Conservation (phyloP, 208 protist species). For the Acanthamoeba culbertsoni region DNA sequence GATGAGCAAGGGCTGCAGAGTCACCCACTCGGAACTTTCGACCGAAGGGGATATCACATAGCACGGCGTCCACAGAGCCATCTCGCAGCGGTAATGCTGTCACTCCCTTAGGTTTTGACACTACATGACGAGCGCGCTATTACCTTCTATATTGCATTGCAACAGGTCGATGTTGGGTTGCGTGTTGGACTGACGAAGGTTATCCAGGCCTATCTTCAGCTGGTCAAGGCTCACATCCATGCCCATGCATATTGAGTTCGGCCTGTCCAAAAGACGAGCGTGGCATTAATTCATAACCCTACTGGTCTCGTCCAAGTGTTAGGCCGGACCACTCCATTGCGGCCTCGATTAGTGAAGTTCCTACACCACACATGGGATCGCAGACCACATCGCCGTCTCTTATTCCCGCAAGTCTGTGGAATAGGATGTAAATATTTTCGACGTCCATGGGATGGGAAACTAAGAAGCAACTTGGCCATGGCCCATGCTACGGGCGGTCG, state of each 20-base stretch:
- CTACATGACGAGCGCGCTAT: background rate
- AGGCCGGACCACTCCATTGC: conserved; percentile 27
- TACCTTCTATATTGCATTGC: background rate
- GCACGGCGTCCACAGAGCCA: background rate
- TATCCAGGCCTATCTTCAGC: background rate
- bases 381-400: background rate
- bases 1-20: background rate
- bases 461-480: background rate
- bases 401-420: background rate
- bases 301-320: too few species aligned
- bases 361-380: conserved; percentile 52
- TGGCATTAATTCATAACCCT: too few species aligned
- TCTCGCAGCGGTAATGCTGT: background rate
- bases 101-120: background rate
- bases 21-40: conserved; percentile 9
- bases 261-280: background rate
- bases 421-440: background rate
- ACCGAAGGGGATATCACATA: conserved; percentile 50
- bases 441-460: background rate
- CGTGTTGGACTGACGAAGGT: background rate
- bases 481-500: conserved; percentile 18
- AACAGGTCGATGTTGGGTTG: background rate
- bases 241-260: background rate
- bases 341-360: conserved; percentile 35
- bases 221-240: conserved; percentile 13